Base-by-base conservation (phyloP, 768 basidiomycete species). In the Clavulina sp. region DNA sequence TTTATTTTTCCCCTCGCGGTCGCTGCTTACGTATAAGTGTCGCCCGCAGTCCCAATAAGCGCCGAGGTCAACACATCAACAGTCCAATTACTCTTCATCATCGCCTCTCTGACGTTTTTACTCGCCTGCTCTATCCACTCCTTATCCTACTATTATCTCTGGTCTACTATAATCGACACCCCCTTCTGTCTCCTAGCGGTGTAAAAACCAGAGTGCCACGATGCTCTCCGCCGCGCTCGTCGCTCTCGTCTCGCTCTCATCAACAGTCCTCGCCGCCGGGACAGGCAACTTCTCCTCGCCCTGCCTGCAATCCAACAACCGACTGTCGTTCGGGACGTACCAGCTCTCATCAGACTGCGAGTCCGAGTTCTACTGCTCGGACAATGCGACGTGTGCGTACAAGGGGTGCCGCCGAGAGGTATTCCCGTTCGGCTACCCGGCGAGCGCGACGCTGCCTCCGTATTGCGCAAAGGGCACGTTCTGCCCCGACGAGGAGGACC, bases 401-500 rank as follows among this genome's bases (percentile, higher is more conserved):
- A 81, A 76, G 61, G 73, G 78, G 4, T 91, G 85, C 63, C 73
- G 88, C 57, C 74, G 66, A 57, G 85, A 88, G 60, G 76, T 81
- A 43, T 85, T 75, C 61, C 81, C 84, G 2, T 81, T 84, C 62
- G 81, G 82, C 50, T 86, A 78, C 59, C 13, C 13, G 43, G 9
- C 9, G 26, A 24, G 24, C 9, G 36, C 36, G 13, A 9, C 9
- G 24, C 59, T 84, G 19, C 86, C 87, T 1, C 66, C 70, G 7
- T 70, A 75, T 57, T 91, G 87, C 60, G 61, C 66, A 5, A 57
- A 58, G 30, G 79, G 75, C 19, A 61, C 74, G 59, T 91, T 89
- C 63, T 91, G 87, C 63, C 85, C 85, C 0, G 86, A 91, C 59
- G 89, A 89, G 66, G 76, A 75, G 54, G 77, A 78, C 56, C 67